Evolutionary conservation across 2,329 filamentous ascomycete species (phyloP), one percentile per base, ranked within the genome.

Genomic region (Talaromyces sp.): DNA sequence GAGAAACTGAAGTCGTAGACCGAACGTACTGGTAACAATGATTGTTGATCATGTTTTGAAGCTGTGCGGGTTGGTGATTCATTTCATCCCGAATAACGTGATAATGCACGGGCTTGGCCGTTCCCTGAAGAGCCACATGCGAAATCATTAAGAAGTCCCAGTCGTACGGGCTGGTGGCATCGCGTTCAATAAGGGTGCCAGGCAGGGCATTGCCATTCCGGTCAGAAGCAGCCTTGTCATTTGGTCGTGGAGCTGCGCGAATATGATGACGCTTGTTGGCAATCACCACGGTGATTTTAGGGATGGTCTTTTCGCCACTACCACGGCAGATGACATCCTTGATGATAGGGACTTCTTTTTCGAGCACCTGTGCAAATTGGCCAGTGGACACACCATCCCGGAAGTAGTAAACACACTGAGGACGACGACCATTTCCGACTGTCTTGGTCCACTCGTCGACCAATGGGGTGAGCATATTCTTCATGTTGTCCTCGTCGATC

Each of bases 211-310:
- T 99, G 41, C 83, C 85, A 69, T 96, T 96, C 58, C 84, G 84
- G 73, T 99, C 95, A 6, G 80, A 84, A 13, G 81, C 78, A 2
- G 66, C 67, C 10, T 69, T 74, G 65, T 85, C 83, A 19, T 76
- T 78, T 0, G 81, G 77, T 57, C 86, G 84, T 0, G 95, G 94
- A 81, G 98, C 98, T 76, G 97, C 93, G 16, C 95, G 90, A 62
- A 97, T 88, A 72, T 97, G 94, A 70, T 99, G 95, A 3, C 95
- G 90, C 84, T 99, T 99, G 1, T 91, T 93, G 1, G 91, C 93
- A 54, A 98, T 86, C 47, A 97, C 87, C 11, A 96, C 92, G 0
- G 93, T 93, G 72, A 97, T 89, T 74, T 90, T 90, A 2, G 90
- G 85, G 14, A 78, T 66, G 71, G 69, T 83, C 59, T 74, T 71